Evolutionary conservation across 192 early-diverging fungal species (phyloP).

Genomic region (Mortierella alpina): DNA sequence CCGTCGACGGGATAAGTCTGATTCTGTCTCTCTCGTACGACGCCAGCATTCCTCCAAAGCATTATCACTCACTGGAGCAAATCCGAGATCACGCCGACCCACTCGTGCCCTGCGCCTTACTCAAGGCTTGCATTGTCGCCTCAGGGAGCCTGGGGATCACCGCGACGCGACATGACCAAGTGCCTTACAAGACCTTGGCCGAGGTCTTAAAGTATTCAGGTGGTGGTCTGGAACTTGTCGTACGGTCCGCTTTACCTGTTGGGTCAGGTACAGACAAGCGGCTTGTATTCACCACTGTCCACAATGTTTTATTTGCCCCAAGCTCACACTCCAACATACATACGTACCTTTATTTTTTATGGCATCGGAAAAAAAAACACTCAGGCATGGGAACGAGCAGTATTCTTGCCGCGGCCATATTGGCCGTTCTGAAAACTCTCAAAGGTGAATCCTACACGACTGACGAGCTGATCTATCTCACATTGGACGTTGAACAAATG

Average conservation of each 20-base stretch:
- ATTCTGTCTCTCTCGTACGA: constrained; percentile 33
- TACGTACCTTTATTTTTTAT: background rate
- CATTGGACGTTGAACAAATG: constrained; percentile 53
- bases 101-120: constrained; percentile 26
- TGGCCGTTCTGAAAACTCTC: constrained; percentile 30
- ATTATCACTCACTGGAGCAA: constrained; percentile 32
- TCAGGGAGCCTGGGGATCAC: constrained; percentile 40
- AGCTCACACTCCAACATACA: background rate
- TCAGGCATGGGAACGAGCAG: constrained; percentile 38
- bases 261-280: constrained; percentile 20
- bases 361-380: background rate
- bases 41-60: constrained; percentile 12
- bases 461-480: constrained; percentile 27
- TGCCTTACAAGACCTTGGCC: constrained; percentile 16
- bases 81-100: constrained; percentile 48
- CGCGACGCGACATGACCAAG: constrained; percentile 21
- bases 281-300: background rate
- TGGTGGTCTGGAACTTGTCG: constrained; percentile 34
- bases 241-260: constrained; percentile 33
- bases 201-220: constrained; percentile 34
- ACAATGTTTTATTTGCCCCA: background rate
- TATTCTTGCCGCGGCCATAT: constrained; percentile 36
- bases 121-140: constrained; percentile 49
- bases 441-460: constrained; percentile 32
- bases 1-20: background rate